Base-by-base conservation (phyloP, 352 stramenopile genomes). In the Phytophthora pini region DNA sequence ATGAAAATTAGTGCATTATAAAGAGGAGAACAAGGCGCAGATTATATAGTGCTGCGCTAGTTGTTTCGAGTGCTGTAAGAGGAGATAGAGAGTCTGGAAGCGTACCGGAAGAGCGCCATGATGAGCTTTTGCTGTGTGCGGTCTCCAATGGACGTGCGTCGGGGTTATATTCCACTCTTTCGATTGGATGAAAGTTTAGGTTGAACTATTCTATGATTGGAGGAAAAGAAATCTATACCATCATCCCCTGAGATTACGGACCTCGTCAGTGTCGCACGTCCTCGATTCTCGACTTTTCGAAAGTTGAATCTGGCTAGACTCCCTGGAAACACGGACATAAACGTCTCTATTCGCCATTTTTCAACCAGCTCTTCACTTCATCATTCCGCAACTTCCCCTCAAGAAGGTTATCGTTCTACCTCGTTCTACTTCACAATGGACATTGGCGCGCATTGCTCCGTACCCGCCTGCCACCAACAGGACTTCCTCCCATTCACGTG, bases 401-500 rank as follows among this genome's bases (percentile, higher is more conserved):
- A 13, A 36, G 8, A 36, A 36, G 31, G 31, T 36, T 36, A 12
- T 17, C 29, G 15, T 40, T 31, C 24, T 36, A 11, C 15, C 43
- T 26, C 22, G n/a, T 9, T 32, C 40, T 36, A 27, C 34, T 36
- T 20, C 6, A 13, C 10, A 58, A 26, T 94, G 82, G 86, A 94
- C 65, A 72, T 94, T 12, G 86, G 86, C 39, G 71, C 74, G 26
- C 86, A 94, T 58, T 94, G 86, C 63, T 84, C 73, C 41, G 68
- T 90, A 5, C 72, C 74, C 9, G 70, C 79, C 13, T 94, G 86
- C 56, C 70, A 84, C 47, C 86, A 94, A 61, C 74, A 89, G 62
- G 88, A 96, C 61, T 96, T 96, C 56, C 70, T 96, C 27, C 88
- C 88, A 3, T 96, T 96, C 71, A 83, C 68, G 31, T 96, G 88